Evolutionary conservation across 2,329 filamentous ascomycete genomes (phyloP).

Genomic region (Colletotrichum filicis): DNA sequence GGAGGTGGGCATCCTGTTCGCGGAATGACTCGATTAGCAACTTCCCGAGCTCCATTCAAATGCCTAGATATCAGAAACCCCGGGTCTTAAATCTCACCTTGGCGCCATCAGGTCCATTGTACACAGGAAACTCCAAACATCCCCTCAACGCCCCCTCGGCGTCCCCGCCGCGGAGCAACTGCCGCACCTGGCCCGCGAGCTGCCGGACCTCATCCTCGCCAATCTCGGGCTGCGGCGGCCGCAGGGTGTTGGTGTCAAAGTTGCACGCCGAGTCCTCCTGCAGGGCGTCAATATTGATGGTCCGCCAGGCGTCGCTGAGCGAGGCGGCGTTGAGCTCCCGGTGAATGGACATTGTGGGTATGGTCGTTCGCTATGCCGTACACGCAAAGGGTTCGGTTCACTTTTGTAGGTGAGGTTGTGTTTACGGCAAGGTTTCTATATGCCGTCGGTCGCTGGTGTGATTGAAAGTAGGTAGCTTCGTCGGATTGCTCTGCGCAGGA

Average conservation of each 20-base stretch:
- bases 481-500: constrained; percentile 1
- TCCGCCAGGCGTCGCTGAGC: constrained; percentile 78
- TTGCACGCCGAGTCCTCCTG: constrained; percentile 91
- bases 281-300: constrained; percentile 92
- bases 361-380: neutral
- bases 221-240: constrained; percentile 79
- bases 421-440: neutral
- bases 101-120: constrained; percentile 66
- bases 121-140: constrained; percentile 88
- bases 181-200: constrained; percentile 83
- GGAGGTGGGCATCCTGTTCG: constrained; percentile 81
- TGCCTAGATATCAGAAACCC: too few species aligned
- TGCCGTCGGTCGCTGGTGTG: neutral
- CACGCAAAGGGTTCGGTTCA: neutral
- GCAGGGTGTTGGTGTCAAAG: constrained; percentile 88
- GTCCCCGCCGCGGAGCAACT: constrained; percentile 88
- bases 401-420: neutral
- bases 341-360: constrained; percentile 69
- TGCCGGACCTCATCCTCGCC: constrained; percentile 82
- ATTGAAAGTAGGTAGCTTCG: constrained; percentile 5
- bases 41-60: neutral
- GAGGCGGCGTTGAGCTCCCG: constrained; percentile 71
- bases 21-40: constrained; percentile 34
- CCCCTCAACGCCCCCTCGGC: constrained; percentile 86
- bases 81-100: constrained; percentile 56